phyloP scores from a whole-genome alignment of 768 basidiomycete species.

The Pulveroboletus sp. region DNA sequence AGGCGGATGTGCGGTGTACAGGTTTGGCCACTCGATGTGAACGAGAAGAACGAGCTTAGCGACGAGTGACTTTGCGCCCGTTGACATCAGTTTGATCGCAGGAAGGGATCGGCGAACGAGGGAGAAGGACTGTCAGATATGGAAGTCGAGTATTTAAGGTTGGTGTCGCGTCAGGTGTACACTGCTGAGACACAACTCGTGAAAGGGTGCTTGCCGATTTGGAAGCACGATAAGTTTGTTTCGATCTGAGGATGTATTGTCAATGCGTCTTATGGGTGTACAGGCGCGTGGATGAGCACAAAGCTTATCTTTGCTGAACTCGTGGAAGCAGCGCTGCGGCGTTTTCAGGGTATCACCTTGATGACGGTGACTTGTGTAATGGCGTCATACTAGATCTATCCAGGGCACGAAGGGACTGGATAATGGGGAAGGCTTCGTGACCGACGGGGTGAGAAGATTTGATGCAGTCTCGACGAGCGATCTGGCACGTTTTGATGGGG shows the following conservation, averaged over 20 bases:
- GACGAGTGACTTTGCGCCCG: conserved; percentile 7
- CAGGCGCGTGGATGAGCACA: conserved; percentile 11
- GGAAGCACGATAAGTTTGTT: not conserved
- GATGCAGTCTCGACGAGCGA: not conserved
- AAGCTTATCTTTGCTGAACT: conserved; percentile 10
- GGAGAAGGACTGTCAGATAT: not conserved
- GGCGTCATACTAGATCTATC: conserved; percentile 4
- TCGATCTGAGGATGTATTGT: conserved; percentile 8
- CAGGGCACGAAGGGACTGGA: not conserved
- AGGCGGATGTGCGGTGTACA: conserved; percentile 2
- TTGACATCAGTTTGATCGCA: conserved; percentile 1
- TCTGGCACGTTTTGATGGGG: conserved; percentile 25
- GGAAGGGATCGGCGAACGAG: conserved; percentile 1
- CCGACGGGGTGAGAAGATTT: not conserved
- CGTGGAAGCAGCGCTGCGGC: conserved; percentile 26
- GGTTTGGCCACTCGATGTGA: conserved; percentile 1
- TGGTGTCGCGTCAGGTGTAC: not conserved
- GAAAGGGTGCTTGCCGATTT: not conserved
- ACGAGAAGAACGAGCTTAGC: not conserved
- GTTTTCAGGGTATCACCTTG: conserved; percentile 17
- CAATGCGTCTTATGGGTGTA: conserved; percentile 19
- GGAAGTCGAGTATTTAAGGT: conserved; percentile 4
- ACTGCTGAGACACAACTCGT: not conserved
- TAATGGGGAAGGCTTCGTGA: not conserved
- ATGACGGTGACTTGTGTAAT: conserved; percentile 9